Base-by-base conservation (phyloP, 164 flowering plant species). In the Vitis labrusca region DNA sequence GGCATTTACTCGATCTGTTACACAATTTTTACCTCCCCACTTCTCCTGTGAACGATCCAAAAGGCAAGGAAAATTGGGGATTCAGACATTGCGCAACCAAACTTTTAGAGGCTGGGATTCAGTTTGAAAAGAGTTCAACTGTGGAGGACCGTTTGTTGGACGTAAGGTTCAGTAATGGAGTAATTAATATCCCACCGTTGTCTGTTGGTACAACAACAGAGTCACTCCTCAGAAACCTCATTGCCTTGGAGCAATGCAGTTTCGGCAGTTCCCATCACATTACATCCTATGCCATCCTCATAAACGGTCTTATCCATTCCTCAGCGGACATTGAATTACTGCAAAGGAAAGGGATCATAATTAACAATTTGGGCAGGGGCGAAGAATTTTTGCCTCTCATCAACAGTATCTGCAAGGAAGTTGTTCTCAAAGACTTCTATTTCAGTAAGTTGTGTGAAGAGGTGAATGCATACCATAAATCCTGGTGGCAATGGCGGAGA, bases 241-340 rank as follows among this genome's bases (percentile, higher is more conserved):
- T 66, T 9, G 60, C 59, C 12, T 54, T 13, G 13, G 68, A 66
- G 50, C 68, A 66, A 14, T 66, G 68, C 49, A 15, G 60, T 49
- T 23, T 53, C 10, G 47, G 50, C 6, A 11, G 60, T 4, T 1
- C 59, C 1, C 59, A 53, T 15, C 50, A 66, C 59, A 23, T 66
- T 49, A 53, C 59, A 4, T 53, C 59, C 50, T 66, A 66, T 47
- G 59, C 12, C 2, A 29, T 54, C 29, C 59, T 66, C 59, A 29
- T 66, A 32, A 30, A 54, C 3, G 54, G 60, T 16, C 48, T 66
- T 9, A 19, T 54, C 19, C 23, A 37, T 9, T 52, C 59, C 11
- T 8, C 50, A 2, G 11, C 1, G 2, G 68, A 66, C 8, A 49
- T 32, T 15, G 59, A 53, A 15, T 54, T 66, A 8, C 60, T 66